A percentile compares a stretch with the other conserved stretches of the same genome.
Evolutionary conservation across 257 asterid genomes (phyloP).

Genomic region (Scutellaria minor): DNA sequence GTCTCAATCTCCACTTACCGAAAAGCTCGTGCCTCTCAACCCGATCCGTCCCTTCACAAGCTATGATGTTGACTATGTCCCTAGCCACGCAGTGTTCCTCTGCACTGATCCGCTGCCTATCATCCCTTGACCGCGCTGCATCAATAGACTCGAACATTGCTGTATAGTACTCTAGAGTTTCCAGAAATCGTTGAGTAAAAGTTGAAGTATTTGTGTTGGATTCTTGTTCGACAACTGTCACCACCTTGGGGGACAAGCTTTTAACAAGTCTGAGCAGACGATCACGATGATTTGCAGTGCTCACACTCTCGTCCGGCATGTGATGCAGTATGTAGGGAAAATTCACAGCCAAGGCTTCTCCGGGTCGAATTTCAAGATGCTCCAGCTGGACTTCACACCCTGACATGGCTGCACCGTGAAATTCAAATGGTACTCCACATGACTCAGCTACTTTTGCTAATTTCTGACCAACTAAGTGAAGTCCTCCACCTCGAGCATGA

Average conservation of each 20-base stretch:
- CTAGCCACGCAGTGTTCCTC: slow-evolving; percentile 87
- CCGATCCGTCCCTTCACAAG: slow-evolving; percentile 85
- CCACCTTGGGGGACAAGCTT: slow-evolving; percentile 79
- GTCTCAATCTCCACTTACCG: slow-evolving; percentile 79
- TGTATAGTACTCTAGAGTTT: slow-evolving; percentile 74
- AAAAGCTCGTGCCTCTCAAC: slow-evolving; percentile 91
- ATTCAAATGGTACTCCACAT: slow-evolving; percentile 79
- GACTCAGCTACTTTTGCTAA: slow-evolving; percentile 63
- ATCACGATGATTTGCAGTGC: slow-evolving; percentile 79
- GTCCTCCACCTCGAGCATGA: slow-evolving; percentile 92
- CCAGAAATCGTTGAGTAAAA: slow-evolving; percentile 70
- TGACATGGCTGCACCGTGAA: slow-evolving; percentile 76
- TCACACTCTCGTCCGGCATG: slow-evolving; percentile 96
- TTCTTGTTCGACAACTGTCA: slow-evolving; percentile 87
- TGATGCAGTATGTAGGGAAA: slow-evolving; percentile 88
- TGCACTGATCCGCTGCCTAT: slow-evolving; percentile 66
- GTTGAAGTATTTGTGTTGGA: slow-evolving; percentile 82
- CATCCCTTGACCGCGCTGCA: slow-evolving; percentile 70
- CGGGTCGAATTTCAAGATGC: slow-evolving; percentile 54
- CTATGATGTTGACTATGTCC: slow-evolving; percentile 81
- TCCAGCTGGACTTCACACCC: slow-evolving; percentile 67
- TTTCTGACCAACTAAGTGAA: slow-evolving; percentile 69
- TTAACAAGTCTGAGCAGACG: slow-evolving; percentile 76
- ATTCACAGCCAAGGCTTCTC: slow-evolving; percentile 89
- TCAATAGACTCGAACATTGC: slow-evolving; percentile 96